Evolutionary conservation across 352 stramenopile genomes (phyloP), one percentile per base, ranked within the genome.

Genomic region (Phytophthora agathidicida): DNA sequence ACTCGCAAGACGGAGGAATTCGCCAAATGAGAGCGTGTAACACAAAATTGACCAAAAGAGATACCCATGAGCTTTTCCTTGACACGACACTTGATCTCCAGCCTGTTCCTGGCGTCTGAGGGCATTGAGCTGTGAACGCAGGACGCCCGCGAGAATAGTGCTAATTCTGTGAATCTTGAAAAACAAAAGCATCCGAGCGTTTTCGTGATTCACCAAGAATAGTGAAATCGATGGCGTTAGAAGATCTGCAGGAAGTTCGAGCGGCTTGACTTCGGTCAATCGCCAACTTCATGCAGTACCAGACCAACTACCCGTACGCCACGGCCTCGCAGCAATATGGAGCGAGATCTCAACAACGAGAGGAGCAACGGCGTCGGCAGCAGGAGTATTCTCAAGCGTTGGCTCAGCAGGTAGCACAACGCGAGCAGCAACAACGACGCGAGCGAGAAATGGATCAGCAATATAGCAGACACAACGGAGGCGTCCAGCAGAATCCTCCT

Each of bases 351-450:
- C 65, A 76, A 10, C 37, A 55, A 20, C 83, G 83, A 9, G 76
- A 86, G 7, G 76, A 86, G 39, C 76, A 87, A 60, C 64, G 79
- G 13, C 76, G 76, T 7, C 53, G 64, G 19, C 79, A 89, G 52
- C 66, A 80, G 3, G 76, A 82, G 36, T 89, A 89, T 37, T 77
- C 76, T 1, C 71, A 79, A 36, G 79, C 76, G 8, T 55, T 89
- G 1, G 68, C 75, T 3, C 64, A 89, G 36, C 80, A 88, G 44
- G 77, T 88, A 8, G 75, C 74, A 5, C 68, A 84, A 54, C 77
- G 68, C 3, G 72, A 89, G 19, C 44, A 75, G 47, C 77, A 81
- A 36, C 80, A 83, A 39, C 77, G 60, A 4, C 65, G 52, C 3
- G 71, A 85, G n/a, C 64, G 65, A 33, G 66, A 80, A 38, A 19